Evolutionary conservation across 78 protist species (phyloP).

Genomic region (Pigoraptor vietnamica): DNA sequence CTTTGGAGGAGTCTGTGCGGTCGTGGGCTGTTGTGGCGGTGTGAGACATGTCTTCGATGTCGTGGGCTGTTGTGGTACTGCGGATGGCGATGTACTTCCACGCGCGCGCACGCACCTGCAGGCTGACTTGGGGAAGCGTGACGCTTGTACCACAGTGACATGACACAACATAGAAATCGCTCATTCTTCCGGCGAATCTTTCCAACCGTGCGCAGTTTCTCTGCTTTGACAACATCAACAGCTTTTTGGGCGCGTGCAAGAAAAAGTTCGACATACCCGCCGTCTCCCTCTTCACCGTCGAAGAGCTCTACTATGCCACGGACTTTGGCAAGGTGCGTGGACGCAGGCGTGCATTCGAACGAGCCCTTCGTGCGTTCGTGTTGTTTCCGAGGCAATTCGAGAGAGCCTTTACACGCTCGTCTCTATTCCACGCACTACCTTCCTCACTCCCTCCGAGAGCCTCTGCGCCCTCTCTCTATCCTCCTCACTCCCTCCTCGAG

Average conservation of each 20-base stretch:
- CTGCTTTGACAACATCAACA: neutral
- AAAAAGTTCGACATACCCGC: neutral
- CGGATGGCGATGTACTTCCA: too few relatives aligned
- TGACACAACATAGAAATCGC: neutral
- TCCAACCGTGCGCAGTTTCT: neutral
- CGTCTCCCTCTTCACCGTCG: neutral
- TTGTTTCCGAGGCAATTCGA: too few relatives aligned
- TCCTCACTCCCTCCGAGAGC: too few relatives aligned
- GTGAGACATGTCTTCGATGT: neutral
- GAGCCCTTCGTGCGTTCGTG: too few relatives aligned
- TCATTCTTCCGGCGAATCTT: neutral
- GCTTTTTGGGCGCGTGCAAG: neutral
- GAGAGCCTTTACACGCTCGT: too few relatives aligned
- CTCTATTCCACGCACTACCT: too few relatives aligned
- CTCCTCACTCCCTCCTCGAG: too few relatives aligned
- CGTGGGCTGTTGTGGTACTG: neutral
- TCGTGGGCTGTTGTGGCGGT: neutral
- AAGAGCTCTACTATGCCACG: conserved; percentile 3
- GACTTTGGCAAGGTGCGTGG: neutral
- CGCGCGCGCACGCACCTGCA: too few relatives aligned
- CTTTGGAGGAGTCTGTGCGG: neutral
- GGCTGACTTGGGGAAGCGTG: neutral
- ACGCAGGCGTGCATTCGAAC: too few relatives aligned
- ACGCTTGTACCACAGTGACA: neutral
- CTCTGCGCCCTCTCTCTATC: too few relatives aligned